Base-by-base conservation (phyloP, 1,139 yeast species). In the Yamadazyma friedrichii region DNA sequence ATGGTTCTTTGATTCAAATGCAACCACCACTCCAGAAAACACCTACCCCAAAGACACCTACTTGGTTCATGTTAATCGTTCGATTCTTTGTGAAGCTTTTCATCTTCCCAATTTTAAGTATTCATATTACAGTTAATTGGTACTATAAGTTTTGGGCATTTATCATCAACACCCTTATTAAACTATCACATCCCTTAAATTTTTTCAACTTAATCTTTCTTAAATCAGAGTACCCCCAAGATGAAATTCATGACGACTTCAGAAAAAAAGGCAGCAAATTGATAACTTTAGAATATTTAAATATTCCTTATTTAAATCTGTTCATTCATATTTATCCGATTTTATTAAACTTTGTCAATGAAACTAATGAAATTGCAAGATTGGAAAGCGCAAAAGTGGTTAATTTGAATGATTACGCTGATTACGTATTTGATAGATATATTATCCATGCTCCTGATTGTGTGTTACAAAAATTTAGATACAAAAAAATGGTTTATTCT, bases 401-500 rank as follows among this genome's bases (percentile, higher is more conserved):
- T 8, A 31, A 34, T 17, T 13, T 44, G 15, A 33, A 40, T 27
- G 43, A 35, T 16, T 48, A 42, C 24, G 42, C 56, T 6, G 53
- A 55, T 26, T 59, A 58, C 39, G 38, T 58, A 4, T 47, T 50
- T 29, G 61, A 59, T 36, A 46, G 64, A 22, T 59, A 59, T 35
- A 15, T 59, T 1, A 28, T 49, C 6, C 59, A 58, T 39, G 45
- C 55, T 6, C 58, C 59, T 5, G 44, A 45, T 15, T 55, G 59
- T 39, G 42, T 54, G 9, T 9, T 27, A 53, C 12, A 6, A 25
- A 16, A 22, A 17, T 12, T 17, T 11, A 10, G 12, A 11, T 6
- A 42, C 43, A 26, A 47, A 43, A 35, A 29, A 10, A 35, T 33
- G 15, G 25, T 31, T 20, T 55, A 54, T 39, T 15, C 16, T 5